phyloP scores from a whole-genome alignment of 176 grass and related monocot genomes.

The Carex scoparia region DNA sequence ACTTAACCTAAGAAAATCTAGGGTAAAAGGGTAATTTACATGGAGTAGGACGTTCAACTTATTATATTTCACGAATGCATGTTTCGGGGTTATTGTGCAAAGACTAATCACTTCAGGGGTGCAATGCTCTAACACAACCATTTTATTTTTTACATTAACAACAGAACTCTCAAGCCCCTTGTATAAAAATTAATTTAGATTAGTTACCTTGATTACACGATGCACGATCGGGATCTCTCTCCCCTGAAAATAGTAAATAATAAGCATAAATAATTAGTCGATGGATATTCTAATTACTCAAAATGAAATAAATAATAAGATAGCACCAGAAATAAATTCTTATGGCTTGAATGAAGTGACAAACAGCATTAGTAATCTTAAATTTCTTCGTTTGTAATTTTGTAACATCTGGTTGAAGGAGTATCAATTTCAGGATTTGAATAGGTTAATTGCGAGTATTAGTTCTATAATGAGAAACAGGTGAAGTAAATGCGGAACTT shows the following conservation, averaged over 20 bases:
- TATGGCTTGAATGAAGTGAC: not conserved
- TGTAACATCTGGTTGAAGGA: not conserved
- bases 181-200: not conserved
- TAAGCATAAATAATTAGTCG: slow-evolving; percentile 14
- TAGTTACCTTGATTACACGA: slow-evolving; percentile 66
- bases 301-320: not conserved
- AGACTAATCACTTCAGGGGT: not conserved
- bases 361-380: not conserved
- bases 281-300: not conserved
- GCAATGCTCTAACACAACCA: not conserved
- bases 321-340: not conserved
- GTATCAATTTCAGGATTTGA: not conserved
- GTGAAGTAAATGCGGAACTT: slow-evolving; percentile 22
- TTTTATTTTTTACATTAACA: not conserved
- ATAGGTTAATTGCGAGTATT: not conserved
- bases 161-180: not conserved
- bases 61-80: not conserved
- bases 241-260: slow-evolving; percentile 35
- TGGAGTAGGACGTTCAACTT: not conserved
- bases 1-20: not conserved
- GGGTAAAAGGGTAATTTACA: not conserved
- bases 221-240: slow-evolving; percentile 86
- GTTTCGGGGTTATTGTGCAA: not conserved
- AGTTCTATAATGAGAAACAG: not conserved
- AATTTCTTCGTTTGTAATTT: not conserved